Percentiles rank a stretch among this genome's conserved stretches.
These are phyloP conservation scores for Lophiostoma macrostomum DNA, from an alignment of 495 filamentous ascomycete genomes.

Conservation along the genomic window DNA sequence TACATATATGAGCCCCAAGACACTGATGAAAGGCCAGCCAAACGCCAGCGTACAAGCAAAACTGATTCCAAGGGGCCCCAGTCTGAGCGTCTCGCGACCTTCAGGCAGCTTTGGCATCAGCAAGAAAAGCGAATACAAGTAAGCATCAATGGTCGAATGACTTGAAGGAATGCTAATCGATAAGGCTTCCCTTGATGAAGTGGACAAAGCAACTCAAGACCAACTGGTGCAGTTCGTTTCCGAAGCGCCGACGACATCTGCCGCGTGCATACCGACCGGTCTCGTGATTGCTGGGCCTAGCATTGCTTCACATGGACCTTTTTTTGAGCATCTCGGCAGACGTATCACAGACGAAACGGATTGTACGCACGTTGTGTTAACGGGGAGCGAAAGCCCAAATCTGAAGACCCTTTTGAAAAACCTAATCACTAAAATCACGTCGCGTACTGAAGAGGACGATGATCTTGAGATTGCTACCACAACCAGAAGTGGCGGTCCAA, in stretches of 20 bases:
- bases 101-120: conserved; percentile 62
- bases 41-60: conserved; percentile 33
- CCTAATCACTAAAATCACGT: conserved; percentile 72
- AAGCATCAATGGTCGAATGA: conserved; percentile 18
- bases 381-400: conserved; percentile 75
- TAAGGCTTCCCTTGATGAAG: conserved; percentile 59
- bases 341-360: conserved; percentile 48
- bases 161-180: conserved; percentile 33
- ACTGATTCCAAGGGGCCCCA: conserved; percentile 28
- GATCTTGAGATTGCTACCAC: conserved; percentile 38
- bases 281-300: conserved; percentile 86
- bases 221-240: conserved; percentile 65
- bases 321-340: conserved; percentile 67
- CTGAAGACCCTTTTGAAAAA: conserved; percentile 79
- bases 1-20: conserved; percentile 36
- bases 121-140: conserved; percentile 71
- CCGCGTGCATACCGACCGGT: conserved; percentile 63
- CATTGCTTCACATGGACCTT: conserved; percentile 68
- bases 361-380: conserved; percentile 60
- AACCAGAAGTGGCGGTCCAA: conserved; percentile 52
- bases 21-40: conserved; percentile 27
- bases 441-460: conserved; percentile 49
- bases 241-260: conserved; percentile 43
- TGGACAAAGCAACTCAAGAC: conserved; percentile 58
- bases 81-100: conserved; percentile 58